Base-by-base conservation (phyloP, 139 green algal species). In the Chlamydomonas incerta region DNA sequence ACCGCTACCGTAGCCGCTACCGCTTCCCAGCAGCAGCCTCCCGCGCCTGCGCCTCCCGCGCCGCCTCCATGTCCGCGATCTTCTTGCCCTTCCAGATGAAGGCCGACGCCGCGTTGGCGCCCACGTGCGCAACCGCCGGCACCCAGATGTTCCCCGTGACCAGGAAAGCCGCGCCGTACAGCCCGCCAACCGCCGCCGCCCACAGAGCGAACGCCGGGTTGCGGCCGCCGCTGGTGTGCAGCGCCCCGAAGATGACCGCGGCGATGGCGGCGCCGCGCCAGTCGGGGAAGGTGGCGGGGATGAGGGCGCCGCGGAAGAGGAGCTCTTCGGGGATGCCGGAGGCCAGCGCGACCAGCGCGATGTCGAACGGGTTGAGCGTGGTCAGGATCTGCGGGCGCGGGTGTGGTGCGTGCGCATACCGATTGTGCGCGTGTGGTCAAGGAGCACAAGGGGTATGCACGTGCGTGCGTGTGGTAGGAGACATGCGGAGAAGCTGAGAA, bases 131-230 rank as follows among this genome's bases (percentile, higher is more conserved):
- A 10, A 72, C 85, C 15, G 90, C 90, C 31, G 95, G 86, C 57
- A 94, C 93, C 83, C 83, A 93, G 24, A 97, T 70, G 72, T 96
- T 93, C 34, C 90, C 86, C 0, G 94, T 96, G 58, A 62, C 47
- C 0, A 98, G 67, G 74, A 94, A 96, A 4, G 88, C 71, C 6
- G 71, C 81, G 17, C 95, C 95, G 87, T 98, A 98, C 37, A 94
- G 35, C 28, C 50, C 80, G 0, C 95, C 95, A 9, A 98, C 94
- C 2, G 74, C 85, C 0, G 69, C 75, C 14, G 95, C 95, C 95
- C 95, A 98, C 2, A 81, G 87, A 46, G 94, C 94, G 91, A 98
- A 98, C 0, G 91, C 90, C 14, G 76, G 75, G 76, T 96, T 98
- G 47, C 95, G 86, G 21, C 95, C 95, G 24, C 95, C 95, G 79